Conservation (phyloP, 768 basidiomycete genomes). For the Suillus spraguei region DNA sequence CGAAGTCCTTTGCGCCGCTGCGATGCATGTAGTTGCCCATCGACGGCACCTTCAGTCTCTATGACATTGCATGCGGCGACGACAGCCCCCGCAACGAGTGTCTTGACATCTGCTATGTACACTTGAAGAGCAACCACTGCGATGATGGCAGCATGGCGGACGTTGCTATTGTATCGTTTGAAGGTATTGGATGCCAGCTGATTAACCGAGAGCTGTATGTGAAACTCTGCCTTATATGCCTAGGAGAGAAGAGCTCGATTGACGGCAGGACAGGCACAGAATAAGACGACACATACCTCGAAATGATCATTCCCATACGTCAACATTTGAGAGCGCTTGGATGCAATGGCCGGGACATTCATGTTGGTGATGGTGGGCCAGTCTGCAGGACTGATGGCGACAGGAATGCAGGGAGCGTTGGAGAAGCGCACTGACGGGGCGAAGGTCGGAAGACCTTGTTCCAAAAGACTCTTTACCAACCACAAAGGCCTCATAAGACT, state of each 20-base stretch:
- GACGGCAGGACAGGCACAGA: not conserved
- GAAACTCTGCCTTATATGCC: conserved; percentile 1
- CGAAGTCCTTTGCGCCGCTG: not conserved
- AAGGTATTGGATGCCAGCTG: not conserved
- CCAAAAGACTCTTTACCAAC: too few relatives aligned
- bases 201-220: not conserved
- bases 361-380: too few relatives aligned
- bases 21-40: not conserved
- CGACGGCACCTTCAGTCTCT: not conserved
- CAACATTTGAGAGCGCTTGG: not conserved
- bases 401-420: too few relatives aligned
- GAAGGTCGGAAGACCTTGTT: too few relatives aligned
- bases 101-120: not conserved
- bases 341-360: too few relatives aligned
- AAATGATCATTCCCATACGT: not conserved
- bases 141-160: not conserved
- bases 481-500: too few relatives aligned
- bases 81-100: not conserved
- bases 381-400: too few relatives aligned
- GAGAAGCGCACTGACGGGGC: too few relatives aligned
- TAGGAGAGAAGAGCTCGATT: not conserved
- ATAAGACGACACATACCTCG: not conserved
- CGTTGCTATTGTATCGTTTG: not conserved
- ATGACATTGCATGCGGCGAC: not conserved
- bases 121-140: not conserved